phyloP scores from a whole-genome alignment of 129 eudicot species.

The Lactuca sativa region DNA sequence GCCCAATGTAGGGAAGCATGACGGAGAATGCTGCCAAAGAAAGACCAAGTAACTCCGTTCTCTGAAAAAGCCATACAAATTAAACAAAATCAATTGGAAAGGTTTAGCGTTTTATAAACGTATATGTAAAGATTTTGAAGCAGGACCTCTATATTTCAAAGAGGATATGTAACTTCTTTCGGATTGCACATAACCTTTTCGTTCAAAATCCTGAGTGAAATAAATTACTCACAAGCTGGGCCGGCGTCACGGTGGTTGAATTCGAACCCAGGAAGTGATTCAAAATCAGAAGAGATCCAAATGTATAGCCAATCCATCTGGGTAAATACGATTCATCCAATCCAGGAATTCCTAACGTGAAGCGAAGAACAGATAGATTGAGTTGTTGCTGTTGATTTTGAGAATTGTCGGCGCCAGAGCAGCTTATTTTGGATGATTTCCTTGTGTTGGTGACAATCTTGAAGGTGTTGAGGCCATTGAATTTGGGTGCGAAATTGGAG shows the following conservation, averaged over 20 bases:
- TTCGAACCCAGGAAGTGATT: constrained; percentile 71
- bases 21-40: constrained; percentile 77
- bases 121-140: background rate
- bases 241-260: constrained; percentile 46
- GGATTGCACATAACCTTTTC: constrained; percentile 17
- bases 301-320: constrained; percentile 86
- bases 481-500: constrained; percentile 17
- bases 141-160: constrained; percentile 1
- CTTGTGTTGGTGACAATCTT: constrained; percentile 4
- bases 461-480: background rate
- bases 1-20: constrained; percentile 73
- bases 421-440: constrained; percentile 33
- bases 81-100: background rate
- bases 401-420: constrained; percentile 31
- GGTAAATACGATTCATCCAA: constrained; percentile 91
- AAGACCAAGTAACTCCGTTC: constrained; percentile 78
- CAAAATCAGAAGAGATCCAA: constrained; percentile 62
- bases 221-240: constrained; percentile 69
- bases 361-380: constrained; percentile 92
- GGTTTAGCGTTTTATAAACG: background rate
- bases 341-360: constrained; percentile 86
- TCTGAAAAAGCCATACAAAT: constrained; percentile 39
- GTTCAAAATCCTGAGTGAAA: constrained; percentile 11
- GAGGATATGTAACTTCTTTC: background rate
- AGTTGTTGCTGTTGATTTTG: constrained; percentile 65